A percentile compares a stretch with the other conserved stretches of the same genome.
phyloP scores from a whole-genome alignment of 805 yeast species.

The Pichia insulana region DNA sequence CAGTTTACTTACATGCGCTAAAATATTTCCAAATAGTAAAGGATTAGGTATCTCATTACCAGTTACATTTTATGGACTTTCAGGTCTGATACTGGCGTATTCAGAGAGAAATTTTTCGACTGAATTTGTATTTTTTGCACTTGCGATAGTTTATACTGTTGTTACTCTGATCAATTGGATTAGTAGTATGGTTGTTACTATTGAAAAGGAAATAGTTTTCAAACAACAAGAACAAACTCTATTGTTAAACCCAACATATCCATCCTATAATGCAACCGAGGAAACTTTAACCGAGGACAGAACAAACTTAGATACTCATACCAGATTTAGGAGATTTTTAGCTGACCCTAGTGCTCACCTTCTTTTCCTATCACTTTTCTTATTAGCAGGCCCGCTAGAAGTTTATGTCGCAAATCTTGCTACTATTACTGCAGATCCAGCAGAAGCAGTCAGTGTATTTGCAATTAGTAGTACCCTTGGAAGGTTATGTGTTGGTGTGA shows the following conservation, averaged over 20 bases:
- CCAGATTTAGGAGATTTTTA: conserved; percentile 27
- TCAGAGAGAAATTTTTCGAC: conserved; percentile 34
- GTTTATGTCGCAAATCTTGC: conserved; percentile 80
- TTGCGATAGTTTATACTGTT: conserved; percentile 44
- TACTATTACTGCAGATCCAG: conserved; percentile 36
- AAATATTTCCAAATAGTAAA: conserved; percentile 67
- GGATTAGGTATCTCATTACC: conserved; percentile 84
- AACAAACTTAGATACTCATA: conserved; percentile 3
- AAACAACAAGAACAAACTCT: not conserved
- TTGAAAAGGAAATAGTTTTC: conserved; percentile 41
- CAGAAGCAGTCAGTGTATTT: conserved; percentile 48
- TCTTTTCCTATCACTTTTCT: conserved; percentile 51
- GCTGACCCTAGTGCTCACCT: conserved; percentile 55
- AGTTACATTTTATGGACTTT: conserved; percentile 77
- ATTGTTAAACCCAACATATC: not conserved
- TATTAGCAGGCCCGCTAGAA: conserved; percentile 77
- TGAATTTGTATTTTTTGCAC: conserved; percentile 41
- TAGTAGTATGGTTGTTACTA: conserved; percentile 55
- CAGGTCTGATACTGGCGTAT: conserved; percentile 66
- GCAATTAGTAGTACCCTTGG: conserved; percentile 59
- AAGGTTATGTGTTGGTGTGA: conserved; percentile 55
- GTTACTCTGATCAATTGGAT: conserved; percentile 55
- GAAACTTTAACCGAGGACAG: too few relatives aligned
- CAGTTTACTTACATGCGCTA: conserved; percentile 72
- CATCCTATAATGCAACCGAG: not conserved